Base-by-base conservation (phyloP, 2,329 filamentous ascomycete species). In the Blastomyces percursus region DNA sequence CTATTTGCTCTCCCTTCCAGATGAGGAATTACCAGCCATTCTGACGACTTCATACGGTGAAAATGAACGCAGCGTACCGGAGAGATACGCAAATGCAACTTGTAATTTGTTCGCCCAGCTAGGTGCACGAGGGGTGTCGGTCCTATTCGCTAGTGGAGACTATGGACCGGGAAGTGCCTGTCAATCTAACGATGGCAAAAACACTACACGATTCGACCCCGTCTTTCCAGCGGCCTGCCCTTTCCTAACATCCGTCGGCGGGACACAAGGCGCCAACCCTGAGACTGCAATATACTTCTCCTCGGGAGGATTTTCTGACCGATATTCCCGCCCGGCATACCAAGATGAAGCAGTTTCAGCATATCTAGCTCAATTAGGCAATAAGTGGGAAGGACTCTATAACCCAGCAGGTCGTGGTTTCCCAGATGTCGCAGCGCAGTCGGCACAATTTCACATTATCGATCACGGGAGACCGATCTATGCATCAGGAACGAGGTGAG, bases 21-120 rank as follows among this genome's bases (percentile, higher is more conserved):
- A 83, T 64, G 71, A 76, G 1, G 71, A 82, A 21, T 76, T 90
- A 0, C 87, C 88, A 0, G 80, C 83, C 2, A 82, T 88, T n/a
- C 78, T 90, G 50, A 82, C 81, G 48, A 87, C 85, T 19, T 89
- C 86, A 0, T 90, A 90, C 69, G 86, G 85, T 38, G 86, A 88
- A 67, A 80, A 86, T 57, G 87, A 90, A 72, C 84, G 80, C 70
- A 81, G 79, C 2, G 77, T 89, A 0, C 85, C 86, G 0, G 73
- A 75, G 27, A 75, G 78, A 4, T 89, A 89, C 69, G 81, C 84
- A 11, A 77, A 81, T 67, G 79, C 82, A 62, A 81, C 84, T 30
- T 88, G 88, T 73, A 80, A 79, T 40, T 76, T 84, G 51, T 85
- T 87, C 65, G 84, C 82, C 8, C 83, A 86, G 64, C 81, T 90